phyloP scores from a whole-genome alignment of 2,329 filamentous ascomycete genomes.

The Phialocephala subalpina region DNA sequence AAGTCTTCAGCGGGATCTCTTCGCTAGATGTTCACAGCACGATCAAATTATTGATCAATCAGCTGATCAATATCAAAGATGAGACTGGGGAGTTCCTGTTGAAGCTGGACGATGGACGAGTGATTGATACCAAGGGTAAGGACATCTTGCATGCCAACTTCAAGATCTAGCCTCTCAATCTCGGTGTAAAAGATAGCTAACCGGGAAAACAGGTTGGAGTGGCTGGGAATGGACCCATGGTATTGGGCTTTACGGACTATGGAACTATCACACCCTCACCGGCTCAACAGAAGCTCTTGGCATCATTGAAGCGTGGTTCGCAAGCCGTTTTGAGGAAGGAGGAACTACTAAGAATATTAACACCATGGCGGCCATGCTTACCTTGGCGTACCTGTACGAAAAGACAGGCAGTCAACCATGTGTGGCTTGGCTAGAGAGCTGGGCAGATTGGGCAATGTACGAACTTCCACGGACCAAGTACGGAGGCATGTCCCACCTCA shows the following conservation, averaged over 20 bases:
- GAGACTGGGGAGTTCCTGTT: slow-evolving; percentile 77
- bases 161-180: no score
- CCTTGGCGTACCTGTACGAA: slow-evolving; percentile 81
- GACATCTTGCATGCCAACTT: no score
- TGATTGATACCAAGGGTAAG: slow-evolving; percentile 68
- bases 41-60: slow-evolving; percentile 73
- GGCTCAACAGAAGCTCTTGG: slow-evolving; percentile 65
- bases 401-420: slow-evolving; percentile 73
- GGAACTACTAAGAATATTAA: slow-evolving; percentile 85
- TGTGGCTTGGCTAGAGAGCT: slow-evolving; percentile 78
- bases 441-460: slow-evolving; percentile 85
- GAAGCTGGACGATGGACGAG: slow-evolving; percentile 72
- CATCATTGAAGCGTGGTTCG: slow-evolving; percentile 79
- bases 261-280: slow-evolving; percentile 81
- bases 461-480: slow-evolving; percentile 76
- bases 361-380: slow-evolving; percentile 82
- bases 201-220: slow-evolving; percentile 65
- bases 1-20: slow-evolving; percentile 10
- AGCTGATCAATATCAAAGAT: slow-evolving; percentile 81
- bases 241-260: slow-evolving; percentile 81
- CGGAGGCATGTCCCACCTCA: slow-evolving; percentile 54
- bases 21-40: slow-evolving; percentile 56
- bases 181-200: neutral
- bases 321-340: slow-evolving; percentile 62
- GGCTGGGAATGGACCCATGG: slow-evolving; percentile 88